These are phyloP conservation scores for Chenopodium formosanum DNA, from an alignment of 148 eudicot species.

Conservation along the genomic window DNA sequence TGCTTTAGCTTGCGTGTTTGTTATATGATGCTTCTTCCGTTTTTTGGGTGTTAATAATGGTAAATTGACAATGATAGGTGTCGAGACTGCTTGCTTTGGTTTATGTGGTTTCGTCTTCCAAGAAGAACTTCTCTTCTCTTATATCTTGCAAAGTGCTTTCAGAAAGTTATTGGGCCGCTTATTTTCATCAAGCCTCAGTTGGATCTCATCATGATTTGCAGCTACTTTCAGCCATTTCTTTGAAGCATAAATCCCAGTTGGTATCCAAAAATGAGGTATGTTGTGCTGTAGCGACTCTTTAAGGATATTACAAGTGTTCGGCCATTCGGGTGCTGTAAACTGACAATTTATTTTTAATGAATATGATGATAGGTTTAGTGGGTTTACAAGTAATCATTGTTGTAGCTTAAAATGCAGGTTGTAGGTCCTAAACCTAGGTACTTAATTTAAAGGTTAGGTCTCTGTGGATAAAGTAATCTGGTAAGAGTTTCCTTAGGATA, in stretches of 20 bases:
- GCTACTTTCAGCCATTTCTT: conserved; percentile 38
- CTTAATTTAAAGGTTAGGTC: too few species aligned
- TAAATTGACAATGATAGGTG: conserved; percentile 49
- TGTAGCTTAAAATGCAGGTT: too few species aligned
- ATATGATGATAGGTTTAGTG: neutral
- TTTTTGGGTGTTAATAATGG: neutral
- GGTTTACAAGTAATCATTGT: neutral
- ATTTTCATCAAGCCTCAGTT: conserved; percentile 88
- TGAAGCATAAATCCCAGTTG: conserved; percentile 32
- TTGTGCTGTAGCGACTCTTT: neutral
- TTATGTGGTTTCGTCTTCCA: conserved; percentile 52
- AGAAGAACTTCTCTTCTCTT: conserved; percentile 29
- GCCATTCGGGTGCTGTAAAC: too few species aligned
- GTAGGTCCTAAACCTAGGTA: neutral
- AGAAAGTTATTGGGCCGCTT: conserved; percentile 69
- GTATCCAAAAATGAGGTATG: conserved; percentile 47
- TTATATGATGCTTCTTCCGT: neutral
- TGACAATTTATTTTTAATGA: neutral
- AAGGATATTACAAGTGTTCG: neutral
- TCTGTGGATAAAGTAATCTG: neutral
- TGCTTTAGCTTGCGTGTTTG: too few species aligned
- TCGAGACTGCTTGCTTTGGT: conserved; percentile 72
- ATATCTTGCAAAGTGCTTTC: conserved; percentile 37
- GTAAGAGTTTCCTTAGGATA: neutral
- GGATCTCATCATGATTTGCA: conserved; percentile 63